Evolutionary conservation across 768 basidiomycete species (phyloP).

Genomic region (Rhizopogon vinicolor): DNA sequence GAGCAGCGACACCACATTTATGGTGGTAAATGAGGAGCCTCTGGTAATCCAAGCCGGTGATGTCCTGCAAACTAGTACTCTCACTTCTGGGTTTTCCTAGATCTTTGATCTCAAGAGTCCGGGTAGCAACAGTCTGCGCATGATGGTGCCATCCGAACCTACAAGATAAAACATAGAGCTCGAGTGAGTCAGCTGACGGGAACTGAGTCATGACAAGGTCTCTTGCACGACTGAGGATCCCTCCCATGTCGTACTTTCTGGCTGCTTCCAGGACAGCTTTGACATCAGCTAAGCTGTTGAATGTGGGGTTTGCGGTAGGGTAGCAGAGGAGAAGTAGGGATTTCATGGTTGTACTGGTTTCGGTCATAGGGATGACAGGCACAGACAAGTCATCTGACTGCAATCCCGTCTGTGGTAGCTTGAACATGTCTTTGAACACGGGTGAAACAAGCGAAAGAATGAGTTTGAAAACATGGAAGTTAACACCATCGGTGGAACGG

Average conservation of each 20-base stretch:
- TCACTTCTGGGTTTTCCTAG: slow-evolving; percentile 11
- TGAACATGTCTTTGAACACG: too few species aligned
- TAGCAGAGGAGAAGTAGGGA: slow-evolving; percentile 7
- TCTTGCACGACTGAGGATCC: too few species aligned
- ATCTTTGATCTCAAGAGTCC: slow-evolving; percentile 15
- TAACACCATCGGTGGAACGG: too few species aligned
- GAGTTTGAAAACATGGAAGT: too few species aligned
- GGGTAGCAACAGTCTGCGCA: slow-evolving; percentile 16
- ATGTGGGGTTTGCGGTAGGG: slow-evolving; percentile 9
- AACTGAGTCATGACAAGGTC: neutral
- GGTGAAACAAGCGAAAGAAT: too few species aligned
- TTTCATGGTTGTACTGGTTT: slow-evolving; percentile 12
- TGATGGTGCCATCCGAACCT: slow-evolving; percentile 14
- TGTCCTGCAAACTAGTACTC: slow-evolving; percentile 33
- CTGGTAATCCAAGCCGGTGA: slow-evolving; percentile 36
- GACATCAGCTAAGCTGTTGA: too few species aligned
- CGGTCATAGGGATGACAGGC: neutral
- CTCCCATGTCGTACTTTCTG: too few species aligned
- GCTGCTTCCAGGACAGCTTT: too few species aligned
- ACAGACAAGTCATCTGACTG: too few species aligned
- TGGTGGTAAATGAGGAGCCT: slow-evolving; percentile 38
- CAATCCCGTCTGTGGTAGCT: too few species aligned
- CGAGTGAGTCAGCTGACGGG: slow-evolving; percentile 10
- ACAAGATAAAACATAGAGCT: slow-evolving; percentile 24
- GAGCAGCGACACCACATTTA: slow-evolving; percentile 25